These are phyloP conservation scores for Cyclaneusma minus DNA, from an alignment of 2,329 filamentous ascomycete species.

Conservation along the genomic window DNA sequence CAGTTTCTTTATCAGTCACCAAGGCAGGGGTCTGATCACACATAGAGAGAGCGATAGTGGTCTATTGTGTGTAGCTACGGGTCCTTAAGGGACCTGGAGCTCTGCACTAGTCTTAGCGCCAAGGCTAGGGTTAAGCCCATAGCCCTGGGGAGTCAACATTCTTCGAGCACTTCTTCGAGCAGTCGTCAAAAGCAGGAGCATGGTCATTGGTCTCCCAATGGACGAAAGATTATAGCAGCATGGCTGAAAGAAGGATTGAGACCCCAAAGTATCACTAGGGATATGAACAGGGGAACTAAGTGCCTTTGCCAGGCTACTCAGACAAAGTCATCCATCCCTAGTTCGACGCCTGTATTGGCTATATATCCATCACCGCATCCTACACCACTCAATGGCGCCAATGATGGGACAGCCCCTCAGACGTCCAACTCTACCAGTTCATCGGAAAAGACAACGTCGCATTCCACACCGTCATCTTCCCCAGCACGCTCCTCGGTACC, in stretches of 20 bases:
- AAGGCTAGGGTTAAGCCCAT: no score
- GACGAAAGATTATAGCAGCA: conserved; percentile 30
- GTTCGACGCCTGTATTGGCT: conserved; percentile 77
- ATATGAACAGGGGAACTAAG: conserved; percentile 34
- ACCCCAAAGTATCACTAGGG: conserved; percentile 62
- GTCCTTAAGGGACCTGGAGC: no score
- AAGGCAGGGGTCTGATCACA: no score
- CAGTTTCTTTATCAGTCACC: conserved; percentile 31
- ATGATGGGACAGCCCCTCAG: conserved; percentile 79
- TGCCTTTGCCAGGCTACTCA: conserved; percentile 32
- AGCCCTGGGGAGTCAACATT: no score
- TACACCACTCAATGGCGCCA: conserved; percentile 76
- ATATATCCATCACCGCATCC: conserved; percentile 74
- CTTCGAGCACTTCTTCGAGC: no score
- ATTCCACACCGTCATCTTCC: conserved; percentile 80
- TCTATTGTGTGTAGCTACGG: no score
- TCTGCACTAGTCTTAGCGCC: no score
- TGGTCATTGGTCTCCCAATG: conserved; percentile 32
- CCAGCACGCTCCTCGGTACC: conserved; percentile 66
- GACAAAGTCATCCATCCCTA: conserved; percentile 63
- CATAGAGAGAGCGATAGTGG: no score
- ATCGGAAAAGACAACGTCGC: conserved; percentile 71
- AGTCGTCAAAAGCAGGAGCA: conserved; percentile 16
- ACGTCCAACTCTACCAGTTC: conserved; percentile 79
- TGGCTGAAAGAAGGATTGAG: conserved; percentile 63